Conservation (phyloP, 2,329 filamentous ascomycete genomes). For the Penicillium capsulatum region DNA sequence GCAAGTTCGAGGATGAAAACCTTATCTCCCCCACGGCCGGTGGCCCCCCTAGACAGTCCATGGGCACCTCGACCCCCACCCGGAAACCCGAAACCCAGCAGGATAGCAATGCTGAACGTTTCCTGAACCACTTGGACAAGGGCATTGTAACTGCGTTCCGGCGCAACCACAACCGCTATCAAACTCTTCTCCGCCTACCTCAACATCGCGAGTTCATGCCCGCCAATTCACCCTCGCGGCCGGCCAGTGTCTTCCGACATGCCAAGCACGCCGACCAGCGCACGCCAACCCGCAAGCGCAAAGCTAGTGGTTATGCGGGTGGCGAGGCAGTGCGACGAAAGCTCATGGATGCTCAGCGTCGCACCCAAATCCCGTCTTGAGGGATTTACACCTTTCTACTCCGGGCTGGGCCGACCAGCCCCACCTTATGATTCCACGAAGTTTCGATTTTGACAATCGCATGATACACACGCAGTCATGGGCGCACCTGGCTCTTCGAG, state of each 20-base stretch:
- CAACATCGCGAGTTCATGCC: slow-evolving; percentile 45
- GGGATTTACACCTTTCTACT: background rate
- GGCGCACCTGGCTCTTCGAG: slow-evolving; percentile 16
- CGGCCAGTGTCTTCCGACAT: slow-evolving; percentile 43
- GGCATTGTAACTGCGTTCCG: slow-evolving; percentile 76
- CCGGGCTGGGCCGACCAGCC: background rate
- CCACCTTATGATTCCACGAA: slow-evolving; percentile 21
- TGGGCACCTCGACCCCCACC: slow-evolving; percentile 36
- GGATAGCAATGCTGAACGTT: slow-evolving; percentile 44
- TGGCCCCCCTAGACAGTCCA: slow-evolving; percentile 35
- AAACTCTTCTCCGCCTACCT: slow-evolving; percentile 47
- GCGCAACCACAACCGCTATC: slow-evolving; percentile 51
- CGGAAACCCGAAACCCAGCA: slow-evolving; percentile 30
- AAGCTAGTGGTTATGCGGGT: slow-evolving; percentile 34
- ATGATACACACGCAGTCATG: slow-evolving; percentile 26
- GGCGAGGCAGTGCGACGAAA: slow-evolving; percentile 44
- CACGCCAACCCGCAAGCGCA: slow-evolving; percentile 41
- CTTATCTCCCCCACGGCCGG: slow-evolving; percentile 45
- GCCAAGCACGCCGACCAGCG: slow-evolving; percentile 38
- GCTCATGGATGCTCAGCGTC: slow-evolving; percentile 42
- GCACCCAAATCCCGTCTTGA: slow-evolving; percentile 37
- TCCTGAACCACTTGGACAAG: slow-evolving; percentile 65
- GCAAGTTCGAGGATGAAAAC: slow-evolving; percentile 45
- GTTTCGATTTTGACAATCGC: slow-evolving; percentile 20
- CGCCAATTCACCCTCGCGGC: slow-evolving; percentile 41